Evolutionary conservation across 2,329 filamentous ascomycete species (phyloP).

Genomic region (Hawksworthiomyces lignivorus): DNA sequence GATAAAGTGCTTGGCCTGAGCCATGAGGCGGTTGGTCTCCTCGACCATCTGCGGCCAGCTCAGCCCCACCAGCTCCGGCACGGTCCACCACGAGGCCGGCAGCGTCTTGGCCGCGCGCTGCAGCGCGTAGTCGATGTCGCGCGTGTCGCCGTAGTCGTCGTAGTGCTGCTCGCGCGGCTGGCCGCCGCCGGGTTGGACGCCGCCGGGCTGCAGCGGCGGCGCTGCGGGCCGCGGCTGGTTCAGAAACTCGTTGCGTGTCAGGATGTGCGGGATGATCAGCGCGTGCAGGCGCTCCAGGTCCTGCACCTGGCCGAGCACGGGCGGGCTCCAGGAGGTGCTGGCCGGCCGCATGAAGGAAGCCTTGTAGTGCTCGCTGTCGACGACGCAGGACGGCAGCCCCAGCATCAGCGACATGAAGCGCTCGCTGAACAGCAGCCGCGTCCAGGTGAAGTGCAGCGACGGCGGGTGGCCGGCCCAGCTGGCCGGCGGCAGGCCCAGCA

Average conservation of each 20-base stretch:
- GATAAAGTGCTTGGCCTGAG: constrained; percentile 34
- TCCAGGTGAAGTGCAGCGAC: constrained; percentile 31
- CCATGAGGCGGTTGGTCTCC: constrained; percentile 20
- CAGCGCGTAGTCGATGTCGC: constrained; percentile 26
- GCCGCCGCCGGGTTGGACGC: too few species aligned
- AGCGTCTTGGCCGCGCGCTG: constrained; percentile 23
- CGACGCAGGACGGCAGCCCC: constrained; percentile 30
- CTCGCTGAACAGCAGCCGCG: constrained; percentile 33
- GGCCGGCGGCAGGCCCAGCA: neutral
- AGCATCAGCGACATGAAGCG: constrained; percentile 37
- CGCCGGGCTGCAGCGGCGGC: too few species aligned
- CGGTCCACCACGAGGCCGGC: constrained; percentile 29
- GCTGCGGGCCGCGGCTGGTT: too few species aligned
- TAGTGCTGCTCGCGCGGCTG: constrained; percentile 10
- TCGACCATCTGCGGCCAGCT: constrained; percentile 12
- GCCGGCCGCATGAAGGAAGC: constrained; percentile 13
- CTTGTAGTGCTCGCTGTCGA: constrained; percentile 13
- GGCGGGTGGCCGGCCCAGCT: constrained; percentile 18
- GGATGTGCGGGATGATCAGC: constrained; percentile 27
- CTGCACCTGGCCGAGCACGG: constrained; percentile 15
- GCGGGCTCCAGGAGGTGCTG: constrained; percentile 10
- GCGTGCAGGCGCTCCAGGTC: constrained; percentile 25
- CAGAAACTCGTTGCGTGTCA: constrained; percentile 25
- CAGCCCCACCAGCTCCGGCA: constrained; percentile 19
- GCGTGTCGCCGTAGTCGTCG: constrained; percentile 20